phyloP scores from a whole-genome alignment of 495 filamentous ascomycete genomes.

The Daldinia grandis region DNA sequence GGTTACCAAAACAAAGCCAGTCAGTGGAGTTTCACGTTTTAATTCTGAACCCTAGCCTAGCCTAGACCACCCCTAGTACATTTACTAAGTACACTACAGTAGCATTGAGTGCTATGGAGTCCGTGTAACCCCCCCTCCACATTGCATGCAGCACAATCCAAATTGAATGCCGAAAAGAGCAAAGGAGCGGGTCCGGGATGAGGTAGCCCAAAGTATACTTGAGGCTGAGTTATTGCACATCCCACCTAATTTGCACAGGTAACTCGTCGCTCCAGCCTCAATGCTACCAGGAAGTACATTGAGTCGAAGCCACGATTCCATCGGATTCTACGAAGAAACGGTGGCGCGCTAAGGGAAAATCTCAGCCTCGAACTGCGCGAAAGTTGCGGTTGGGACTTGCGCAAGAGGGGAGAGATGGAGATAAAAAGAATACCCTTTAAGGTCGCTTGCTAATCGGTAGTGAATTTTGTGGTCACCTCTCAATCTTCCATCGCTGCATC shows the following conservation, averaged over 20 bases:
- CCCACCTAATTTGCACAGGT: neutral
- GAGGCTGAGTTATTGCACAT: constrained; percentile 27
- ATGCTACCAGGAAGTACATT: constrained; percentile 33
- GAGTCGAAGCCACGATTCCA: constrained; percentile 45
- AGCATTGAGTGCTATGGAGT: constrained; percentile 2
- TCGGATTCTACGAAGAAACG: constrained; percentile 46
- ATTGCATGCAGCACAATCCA: constrained; percentile 39
- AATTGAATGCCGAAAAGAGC: constrained; percentile 37
- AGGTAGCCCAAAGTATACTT: constrained; percentile 33
- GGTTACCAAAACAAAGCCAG: neutral
- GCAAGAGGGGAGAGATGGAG: neutral
- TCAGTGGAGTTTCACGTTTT: neutral
- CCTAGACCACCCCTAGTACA: neutral
- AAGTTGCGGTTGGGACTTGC: constrained; percentile 5
- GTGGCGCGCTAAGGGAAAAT: constrained; percentile 41
- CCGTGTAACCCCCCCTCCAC: constrained; percentile 25
- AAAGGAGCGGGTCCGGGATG: constrained; percentile 11
- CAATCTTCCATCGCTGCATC: neutral
- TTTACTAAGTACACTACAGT: neutral
- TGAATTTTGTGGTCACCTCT: constrained; percentile 5
- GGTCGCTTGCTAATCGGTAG: constrained; percentile 26
- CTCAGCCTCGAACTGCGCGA: constrained; percentile 39
- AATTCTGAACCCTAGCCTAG: neutral
- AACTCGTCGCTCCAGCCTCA: constrained; percentile 21
- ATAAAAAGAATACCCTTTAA: constrained; percentile 13